Base-by-base conservation (phyloP, 2,329 filamentous ascomycete species). In the Colletotrichum nymphaeae region DNA sequence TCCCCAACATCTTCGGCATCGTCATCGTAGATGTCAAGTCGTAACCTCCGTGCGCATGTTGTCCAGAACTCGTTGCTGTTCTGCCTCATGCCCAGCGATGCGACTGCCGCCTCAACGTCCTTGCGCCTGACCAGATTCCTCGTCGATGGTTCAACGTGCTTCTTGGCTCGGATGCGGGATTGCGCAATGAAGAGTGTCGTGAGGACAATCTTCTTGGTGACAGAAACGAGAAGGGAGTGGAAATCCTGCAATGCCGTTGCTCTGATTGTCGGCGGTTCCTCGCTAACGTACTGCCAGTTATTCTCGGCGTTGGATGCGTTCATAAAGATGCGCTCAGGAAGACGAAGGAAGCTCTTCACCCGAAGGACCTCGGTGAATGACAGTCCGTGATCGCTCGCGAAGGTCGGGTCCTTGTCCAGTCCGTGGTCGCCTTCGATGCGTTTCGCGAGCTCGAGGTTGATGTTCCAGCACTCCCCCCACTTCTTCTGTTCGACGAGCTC, bases 181-280 rank as follows among this genome's bases (percentile, higher is more conserved):
- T 90, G 88, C n/a, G 92, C 90, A 71, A 94, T 89, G 77, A 93
- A 93, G 0, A 97, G 83, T 0, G 90, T 86, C 0, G 93, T 90
- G 59, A 93, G 90, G 2, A 97, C 85, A 1, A 98, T 83, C 14
- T 93, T 88, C 72, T 89, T 90, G 0, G 93, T 95, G 16, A 97
- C 76, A 66, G 89, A 93, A 1, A 93, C 80, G 0, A 89, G 86
- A 2, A 98, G 81, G 9, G 89, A 89, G 78, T 95, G 88, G 57
- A 98, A 92, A 76, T 97, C 94, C 5, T 90, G 87, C n/a, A 97
- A 87, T 0, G 93, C 91, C 1, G 94, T 95, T 7, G 91, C 89
- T 76, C 93, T 91, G 26, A 98, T 89, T 0, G 93, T 90, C 0
- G 95, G 95, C 3, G 85, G 85, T 69, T 89, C 87, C n/a, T 88